Percentiles rank a stretch among this genome's conserved stretches.
Evolutionary conservation across 805 yeast species (phyloP).

Genomic region (Torulaspora gathmanii): DNA sequence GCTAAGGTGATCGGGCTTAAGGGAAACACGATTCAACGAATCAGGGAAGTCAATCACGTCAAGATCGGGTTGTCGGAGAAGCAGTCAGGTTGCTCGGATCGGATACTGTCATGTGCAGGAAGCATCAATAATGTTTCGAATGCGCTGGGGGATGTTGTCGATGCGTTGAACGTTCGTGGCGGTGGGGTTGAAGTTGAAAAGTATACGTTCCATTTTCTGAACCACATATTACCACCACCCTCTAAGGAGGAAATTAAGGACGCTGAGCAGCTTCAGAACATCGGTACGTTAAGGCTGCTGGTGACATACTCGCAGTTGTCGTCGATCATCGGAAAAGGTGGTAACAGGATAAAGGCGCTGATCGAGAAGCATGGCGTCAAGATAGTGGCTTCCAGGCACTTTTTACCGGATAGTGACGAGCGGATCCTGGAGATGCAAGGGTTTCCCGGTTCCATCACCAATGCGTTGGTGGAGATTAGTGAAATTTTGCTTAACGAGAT

Average conservation of each 20-base stretch:
- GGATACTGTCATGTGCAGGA: conserved; percentile 78
- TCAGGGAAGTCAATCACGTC: conserved; percentile 69
- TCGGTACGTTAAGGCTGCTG: conserved; percentile 53
- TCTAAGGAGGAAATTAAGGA: conserved; percentile 29
- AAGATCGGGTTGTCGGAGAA: conserved; percentile 85
- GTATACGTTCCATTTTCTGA: conserved; percentile 43
- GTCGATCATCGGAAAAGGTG: conserved; percentile 80
- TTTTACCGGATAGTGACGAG: conserved; percentile 75
- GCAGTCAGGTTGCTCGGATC: conserved; percentile 73
- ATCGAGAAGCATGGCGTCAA: conserved; percentile 57
- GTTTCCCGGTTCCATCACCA: conserved; percentile 54
- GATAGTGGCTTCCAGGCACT: conserved; percentile 84
- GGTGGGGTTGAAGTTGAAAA: conserved; percentile 41
- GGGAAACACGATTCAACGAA: conserved; percentile 70
- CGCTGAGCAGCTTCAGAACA: conserved; percentile 23
- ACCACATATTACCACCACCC: conserved; percentile 33
- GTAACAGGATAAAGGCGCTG: conserved; percentile 71
- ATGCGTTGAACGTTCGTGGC: conserved; percentile 30
- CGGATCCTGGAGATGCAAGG: conserved; percentile 87
- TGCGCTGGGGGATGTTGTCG: conserved; percentile 67
- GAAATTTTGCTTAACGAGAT: conserved; percentile 28
- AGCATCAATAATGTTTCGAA: conserved; percentile 60
- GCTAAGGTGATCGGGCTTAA: conserved; percentile 86
- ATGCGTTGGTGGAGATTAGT: conserved; percentile 55
- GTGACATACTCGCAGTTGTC: conserved; percentile 86